These are phyloP conservation scores for Kazachstania sp. DNA, from an alignment of 1,139 yeast species.

Conservation along the genomic window DNA sequence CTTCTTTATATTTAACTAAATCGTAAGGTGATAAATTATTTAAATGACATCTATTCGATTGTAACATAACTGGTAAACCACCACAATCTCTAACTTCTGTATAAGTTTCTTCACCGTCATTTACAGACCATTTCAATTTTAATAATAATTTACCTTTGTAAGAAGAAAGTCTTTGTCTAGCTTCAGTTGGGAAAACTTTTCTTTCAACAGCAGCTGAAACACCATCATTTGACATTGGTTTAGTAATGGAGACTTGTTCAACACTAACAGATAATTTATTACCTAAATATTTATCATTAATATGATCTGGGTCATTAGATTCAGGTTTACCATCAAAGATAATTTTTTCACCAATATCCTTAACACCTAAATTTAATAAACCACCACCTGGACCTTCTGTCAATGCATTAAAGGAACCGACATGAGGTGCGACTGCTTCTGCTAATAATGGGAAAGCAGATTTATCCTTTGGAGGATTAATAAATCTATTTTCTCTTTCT, in stretches of 20 bases:
- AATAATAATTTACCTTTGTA: slow-evolving; percentile 69
- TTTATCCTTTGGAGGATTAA: slow-evolving; percentile 82
- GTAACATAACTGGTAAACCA: slow-evolving; percentile 81
- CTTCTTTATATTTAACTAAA: slow-evolving; percentile 73
- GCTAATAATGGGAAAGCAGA: slow-evolving; percentile 68
- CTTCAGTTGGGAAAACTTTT: slow-evolving; percentile 76
- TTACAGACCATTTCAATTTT: slow-evolving; percentile 76
- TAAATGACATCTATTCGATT: slow-evolving; percentile 83
- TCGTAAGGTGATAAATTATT: slow-evolving; percentile 75
- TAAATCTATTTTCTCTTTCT: slow-evolving; percentile 78
- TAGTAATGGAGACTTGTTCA: slow-evolving; percentile 77
- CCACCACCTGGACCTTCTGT: slow-evolving; percentile 86
- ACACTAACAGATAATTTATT: slow-evolving; percentile 74
- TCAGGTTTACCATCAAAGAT: slow-evolving; percentile 62
- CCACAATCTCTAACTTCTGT: slow-evolving; percentile 89
- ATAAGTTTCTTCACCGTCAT: slow-evolving; percentile 68
- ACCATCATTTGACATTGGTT: slow-evolving; percentile 74
- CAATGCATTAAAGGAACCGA: slow-evolving; percentile 92
- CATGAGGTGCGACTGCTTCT: slow-evolving; percentile 90
- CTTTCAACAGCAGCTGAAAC: slow-evolving; percentile 58
- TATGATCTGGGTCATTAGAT: slow-evolving; percentile 10
- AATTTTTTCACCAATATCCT: slow-evolving; percentile 80
- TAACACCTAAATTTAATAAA: slow-evolving; percentile 70
- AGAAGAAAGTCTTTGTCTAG: slow-evolving; percentile 80
- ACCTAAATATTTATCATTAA: slow-evolving; percentile 51